These are phyloP conservation scores for Hibiscus tridactylites DNA, from an alignment of 345 rosid genomes.

Conservation along the genomic window DNA sequence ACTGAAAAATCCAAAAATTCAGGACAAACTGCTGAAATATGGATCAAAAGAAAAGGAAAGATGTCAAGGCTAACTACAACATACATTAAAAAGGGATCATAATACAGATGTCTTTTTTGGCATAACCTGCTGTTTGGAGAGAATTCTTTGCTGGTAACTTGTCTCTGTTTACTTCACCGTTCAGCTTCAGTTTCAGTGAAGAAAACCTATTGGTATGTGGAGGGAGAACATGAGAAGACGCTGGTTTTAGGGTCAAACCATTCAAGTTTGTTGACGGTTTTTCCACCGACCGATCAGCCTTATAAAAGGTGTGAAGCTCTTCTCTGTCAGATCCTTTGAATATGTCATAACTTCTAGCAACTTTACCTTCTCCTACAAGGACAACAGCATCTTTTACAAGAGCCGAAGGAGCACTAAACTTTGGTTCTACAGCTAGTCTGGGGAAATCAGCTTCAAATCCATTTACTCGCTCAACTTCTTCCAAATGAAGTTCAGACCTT, in stretches of 20 bases:
- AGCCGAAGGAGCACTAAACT: conserved; percentile 24
- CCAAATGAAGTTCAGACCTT: conserved; percentile 21
- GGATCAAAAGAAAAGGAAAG: conserved; percentile 3
- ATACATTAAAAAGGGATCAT: conserved; percentile 10
- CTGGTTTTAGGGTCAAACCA: conserved; percentile 29
- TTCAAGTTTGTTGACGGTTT: conserved; percentile 25
- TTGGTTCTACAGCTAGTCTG: conserved; percentile 11
- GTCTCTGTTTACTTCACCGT: conserved; percentile 19
- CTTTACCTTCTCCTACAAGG: conserved; percentile 19
- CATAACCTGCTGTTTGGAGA: conserved; percentile 45
- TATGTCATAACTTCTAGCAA: conserved; percentile 16
- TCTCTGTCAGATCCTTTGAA: conserved; percentile 39
- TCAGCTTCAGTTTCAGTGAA: conserved; percentile 37
- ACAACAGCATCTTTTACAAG: conserved; percentile 21
- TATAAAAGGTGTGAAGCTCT: conserved; percentile 54
- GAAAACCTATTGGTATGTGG: conserved; percentile 33
- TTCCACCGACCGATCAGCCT: conserved; percentile 26
- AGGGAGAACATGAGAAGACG: conserved; percentile 30
- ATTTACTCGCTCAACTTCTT: conserved; percentile 17
- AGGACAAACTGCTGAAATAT: neutral
- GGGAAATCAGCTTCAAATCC: conserved; percentile 20
- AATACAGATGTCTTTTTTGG: conserved; percentile 7
- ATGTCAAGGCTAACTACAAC: neutral
- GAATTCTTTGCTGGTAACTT: conserved; percentile 24
- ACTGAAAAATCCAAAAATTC: neutral